Conservation (phyloP, 1,139 yeast genomes). For the Suhomyces kunorum region DNA sequence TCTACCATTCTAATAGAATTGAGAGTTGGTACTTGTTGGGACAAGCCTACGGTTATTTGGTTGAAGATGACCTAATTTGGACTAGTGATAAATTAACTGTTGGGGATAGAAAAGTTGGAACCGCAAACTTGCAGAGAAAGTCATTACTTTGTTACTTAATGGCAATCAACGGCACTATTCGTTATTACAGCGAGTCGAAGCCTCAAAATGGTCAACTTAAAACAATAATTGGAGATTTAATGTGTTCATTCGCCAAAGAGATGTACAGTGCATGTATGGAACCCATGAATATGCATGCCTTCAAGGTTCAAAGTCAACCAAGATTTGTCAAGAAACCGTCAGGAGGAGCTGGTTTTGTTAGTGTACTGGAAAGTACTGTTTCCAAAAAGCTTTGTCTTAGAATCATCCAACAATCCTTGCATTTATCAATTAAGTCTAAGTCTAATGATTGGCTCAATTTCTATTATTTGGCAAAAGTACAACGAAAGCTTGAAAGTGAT, state of each 20-base stretch:
- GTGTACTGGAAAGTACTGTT: slow-evolving; percentile 26
- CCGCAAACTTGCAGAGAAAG: slow-evolving; percentile 68
- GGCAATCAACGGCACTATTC: slow-evolving; percentile 60
- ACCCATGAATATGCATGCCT: slow-evolving; percentile 70
- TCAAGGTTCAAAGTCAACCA: slow-evolving; percentile 42
- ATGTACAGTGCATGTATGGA: slow-evolving; percentile 58
- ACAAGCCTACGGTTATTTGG: slow-evolving; percentile 74
- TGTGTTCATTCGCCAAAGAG: slow-evolving; percentile 61
- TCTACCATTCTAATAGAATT: slow-evolving; percentile 64
- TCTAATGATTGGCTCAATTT: slow-evolving; percentile 62
- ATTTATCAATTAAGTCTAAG: slow-evolving; percentile 44
- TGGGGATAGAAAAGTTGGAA: slow-evolving; percentile 58
- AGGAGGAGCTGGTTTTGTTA: slow-evolving; percentile 26
- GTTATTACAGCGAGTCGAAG: slow-evolving; percentile 14
- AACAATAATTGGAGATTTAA: slow-evolving; percentile 47
- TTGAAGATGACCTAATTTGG: slow-evolving; percentile 89
- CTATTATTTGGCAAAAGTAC: slow-evolving; percentile 62
- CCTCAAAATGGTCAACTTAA: slow-evolving; percentile 17
- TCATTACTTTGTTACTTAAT: slow-evolving; percentile 73
- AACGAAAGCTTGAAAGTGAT: slow-evolving; percentile 46
- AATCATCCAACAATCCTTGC: slow-evolving; percentile 42
- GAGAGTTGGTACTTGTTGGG: slow-evolving; percentile 90
- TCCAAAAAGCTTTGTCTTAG: slow-evolving; percentile 32
- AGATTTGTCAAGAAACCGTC: slow-evolving; percentile 30
- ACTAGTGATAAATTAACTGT: slow-evolving; percentile 79